These are phyloP conservation scores for Anthoceros angustus DNA, from an alignment of 225 moss, liverwort and hornwort genomes.

Conservation along the genomic window DNA sequence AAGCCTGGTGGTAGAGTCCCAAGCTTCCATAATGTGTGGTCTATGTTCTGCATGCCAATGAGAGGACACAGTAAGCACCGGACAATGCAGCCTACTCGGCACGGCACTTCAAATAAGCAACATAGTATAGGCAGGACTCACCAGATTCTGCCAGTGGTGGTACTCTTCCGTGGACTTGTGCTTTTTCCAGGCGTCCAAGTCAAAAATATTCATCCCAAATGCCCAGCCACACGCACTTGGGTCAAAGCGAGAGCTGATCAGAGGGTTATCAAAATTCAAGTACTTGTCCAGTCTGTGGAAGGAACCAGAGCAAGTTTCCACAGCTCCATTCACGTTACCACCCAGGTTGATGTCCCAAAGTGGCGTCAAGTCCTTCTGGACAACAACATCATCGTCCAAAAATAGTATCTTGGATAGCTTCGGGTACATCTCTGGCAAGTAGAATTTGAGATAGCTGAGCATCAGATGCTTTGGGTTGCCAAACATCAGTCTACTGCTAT, in stretches of 20 bases:
- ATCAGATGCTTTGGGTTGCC: conserved; percentile 78
- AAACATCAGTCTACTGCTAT: conserved; percentile 50
- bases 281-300: conserved; percentile 76
- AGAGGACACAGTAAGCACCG: background rate
- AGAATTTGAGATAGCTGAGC: conserved; percentile 79
- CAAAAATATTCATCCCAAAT: conserved; percentile 76
- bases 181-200: conserved; percentile 60
- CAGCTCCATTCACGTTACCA: conserved; percentile 74
- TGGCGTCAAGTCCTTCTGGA: conserved; percentile 52
- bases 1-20: conserved; percentile 77
- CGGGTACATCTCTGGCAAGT: conserved; percentile 67
- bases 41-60: conserved; percentile 41
- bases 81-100: background rate
- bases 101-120: background rate
- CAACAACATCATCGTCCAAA: conserved; percentile 67
- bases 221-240: conserved; percentile 81
- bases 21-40: conserved; percentile 76
- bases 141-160: conserved; percentile 72
- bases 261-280: conserved; percentile 61
- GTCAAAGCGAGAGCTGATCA: conserved; percentile 44
- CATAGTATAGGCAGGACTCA: conserved; percentile 7
- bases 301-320: conserved; percentile 63
- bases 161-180: conserved; percentile 61
- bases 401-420: conserved; percentile 56
- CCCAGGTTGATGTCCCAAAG: conserved; percentile 57